A percentile compares a stretch with the other conserved stretches of the same genome.
Conservation (phyloP, 1,284 basidiomycete genomes). For the Irpex sp. region DNA sequence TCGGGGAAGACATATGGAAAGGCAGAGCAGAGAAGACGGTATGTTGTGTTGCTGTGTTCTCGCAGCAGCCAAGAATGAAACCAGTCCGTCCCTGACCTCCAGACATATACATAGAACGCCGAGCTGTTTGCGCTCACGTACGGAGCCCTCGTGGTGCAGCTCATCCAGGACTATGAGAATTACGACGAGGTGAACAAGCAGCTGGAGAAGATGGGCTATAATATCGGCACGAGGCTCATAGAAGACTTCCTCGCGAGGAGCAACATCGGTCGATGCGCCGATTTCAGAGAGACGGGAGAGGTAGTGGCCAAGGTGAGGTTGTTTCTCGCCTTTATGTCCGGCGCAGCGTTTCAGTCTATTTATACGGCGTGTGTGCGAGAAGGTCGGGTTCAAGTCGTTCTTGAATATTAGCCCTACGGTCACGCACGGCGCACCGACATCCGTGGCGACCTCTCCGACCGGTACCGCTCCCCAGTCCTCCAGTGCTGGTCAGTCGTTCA, state of each 20-base stretch:
- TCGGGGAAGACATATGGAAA: constrained; percentile 92
- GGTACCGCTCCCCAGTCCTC: constrained; percentile 33
- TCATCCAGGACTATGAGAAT: constrained; percentile 99
- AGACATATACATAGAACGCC: constrained; percentile 65
- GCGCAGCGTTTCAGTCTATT: neutral
- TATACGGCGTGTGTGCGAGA: neutral
- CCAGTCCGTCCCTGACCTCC: constrained; percentile 19
- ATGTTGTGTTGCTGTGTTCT: constrained; percentile 28
- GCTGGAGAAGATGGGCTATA: constrained; percentile 94
- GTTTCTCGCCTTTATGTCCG: neutral
- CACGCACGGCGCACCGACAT: constrained; percentile 57
- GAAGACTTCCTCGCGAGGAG: constrained; percentile 97
- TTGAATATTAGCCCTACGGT: constrained; percentile 89
- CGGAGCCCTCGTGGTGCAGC: constrained; percentile 95
- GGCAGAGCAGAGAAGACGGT: constrained; percentile 87
- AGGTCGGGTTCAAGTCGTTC: constrained; percentile 99
- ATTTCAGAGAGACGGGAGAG: constrained; percentile 93
- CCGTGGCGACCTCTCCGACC: constrained; percentile 40
- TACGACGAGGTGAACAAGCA: constrained; percentile 88
- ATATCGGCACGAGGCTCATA: constrained; percentile 94
- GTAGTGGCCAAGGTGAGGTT: constrained; percentile 79
- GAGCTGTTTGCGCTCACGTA: constrained; percentile 98
- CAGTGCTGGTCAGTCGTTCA: constrained; percentile 60
- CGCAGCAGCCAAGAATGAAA: neutral
- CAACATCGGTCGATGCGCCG: constrained; percentile 78